A percentile compares a stretch with the other conserved stretches of the same genome.
These are phyloP conservation scores for Kuraishia molischiana DNA, from an alignment of 805 yeast genomes.

Conservation along the genomic window DNA sequence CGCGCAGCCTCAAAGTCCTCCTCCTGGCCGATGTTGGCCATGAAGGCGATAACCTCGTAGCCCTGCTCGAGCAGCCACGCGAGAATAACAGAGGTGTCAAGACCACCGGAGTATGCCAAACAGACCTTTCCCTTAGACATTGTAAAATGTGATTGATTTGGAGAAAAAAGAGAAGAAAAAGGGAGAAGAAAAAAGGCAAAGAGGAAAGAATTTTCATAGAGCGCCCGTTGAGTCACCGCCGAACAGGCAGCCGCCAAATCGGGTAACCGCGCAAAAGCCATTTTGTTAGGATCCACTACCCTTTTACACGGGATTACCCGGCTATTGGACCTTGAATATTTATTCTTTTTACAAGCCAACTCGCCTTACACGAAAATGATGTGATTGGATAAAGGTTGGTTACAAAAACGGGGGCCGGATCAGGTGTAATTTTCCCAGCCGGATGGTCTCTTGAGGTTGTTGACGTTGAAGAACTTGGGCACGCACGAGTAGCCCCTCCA, in stretches of 20 bases:
- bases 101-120: conserved; percentile 98
- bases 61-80: conserved; percentile 99
- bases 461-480: conserved; percentile 46
- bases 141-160: conserved; percentile 5
- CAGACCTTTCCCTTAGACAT: conserved; percentile 99
- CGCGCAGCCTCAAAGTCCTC: conserved; percentile 98
- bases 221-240: conserved; percentile 1
- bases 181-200: background rate
- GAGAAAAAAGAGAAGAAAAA: background rate
- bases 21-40: conserved; percentile 99
- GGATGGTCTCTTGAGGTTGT: conserved; percentile 46
- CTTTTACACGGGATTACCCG: no score
- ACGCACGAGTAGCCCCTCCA: conserved; percentile 72
- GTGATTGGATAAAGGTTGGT: no score
- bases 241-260: background rate
- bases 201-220: background rate
- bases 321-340: no score
- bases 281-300: background rate
- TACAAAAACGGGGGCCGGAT: no score
- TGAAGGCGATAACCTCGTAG: conserved; percentile 94
- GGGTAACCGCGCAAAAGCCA: conserved; percentile 1
- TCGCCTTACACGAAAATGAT: no score
- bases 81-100: conserved; percentile 93
- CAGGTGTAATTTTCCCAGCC: conserved; percentile 60
- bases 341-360: no score